These are phyloP conservation scores for Aspergillus pseudoviridinutans DNA, from an alignment of 2,329 filamentous ascomycete species.

Conservation along the genomic window DNA sequence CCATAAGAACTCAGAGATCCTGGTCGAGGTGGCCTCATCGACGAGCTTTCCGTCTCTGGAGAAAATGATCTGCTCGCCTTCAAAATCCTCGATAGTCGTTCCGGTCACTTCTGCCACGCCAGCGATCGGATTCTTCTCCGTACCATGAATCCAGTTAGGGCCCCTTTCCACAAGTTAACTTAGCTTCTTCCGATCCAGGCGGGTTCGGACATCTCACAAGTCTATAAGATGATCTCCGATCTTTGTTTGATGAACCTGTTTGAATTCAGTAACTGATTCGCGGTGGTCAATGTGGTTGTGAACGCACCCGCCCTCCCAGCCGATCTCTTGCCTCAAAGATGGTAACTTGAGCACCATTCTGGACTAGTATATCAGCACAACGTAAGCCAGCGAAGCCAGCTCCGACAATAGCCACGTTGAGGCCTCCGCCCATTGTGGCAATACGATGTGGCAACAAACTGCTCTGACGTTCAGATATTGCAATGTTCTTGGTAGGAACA, in stretches of 20 bases:
- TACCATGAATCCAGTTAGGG: constrained; percentile 64
- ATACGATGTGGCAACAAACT: neutral
- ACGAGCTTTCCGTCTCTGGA: constrained; percentile 45
- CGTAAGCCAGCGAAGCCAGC: constrained; percentile 58
- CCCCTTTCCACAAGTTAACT: constrained; percentile 41
- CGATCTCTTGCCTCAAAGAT: constrained; percentile 58
- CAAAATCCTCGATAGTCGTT: constrained; percentile 50
- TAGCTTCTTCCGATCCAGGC: neutral
- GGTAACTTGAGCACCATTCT: constrained; percentile 54
- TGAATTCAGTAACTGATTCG: constrained; percentile 7
- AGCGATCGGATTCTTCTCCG: constrained; percentile 56
- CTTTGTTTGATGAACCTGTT: constrained; percentile 48
- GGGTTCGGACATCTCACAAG: constrained; percentile 43
- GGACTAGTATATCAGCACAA: constrained; percentile 55
- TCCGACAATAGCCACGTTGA: constrained; percentile 56
- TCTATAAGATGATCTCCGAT: constrained; percentile 52
- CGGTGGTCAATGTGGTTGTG: neutral
- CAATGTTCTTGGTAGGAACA: neutral
- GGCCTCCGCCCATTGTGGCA: constrained; percentile 34
- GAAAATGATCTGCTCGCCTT: constrained; percentile 49
- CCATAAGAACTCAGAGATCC: constrained; percentile 50
- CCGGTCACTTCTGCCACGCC: constrained; percentile 52
- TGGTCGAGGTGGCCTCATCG: constrained; percentile 26
- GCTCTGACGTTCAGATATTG: neutral
- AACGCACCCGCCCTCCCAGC: constrained; percentile 54